Conservation (phyloP, 805 yeast genomes). For the Komagataella phaffii region DNA sequence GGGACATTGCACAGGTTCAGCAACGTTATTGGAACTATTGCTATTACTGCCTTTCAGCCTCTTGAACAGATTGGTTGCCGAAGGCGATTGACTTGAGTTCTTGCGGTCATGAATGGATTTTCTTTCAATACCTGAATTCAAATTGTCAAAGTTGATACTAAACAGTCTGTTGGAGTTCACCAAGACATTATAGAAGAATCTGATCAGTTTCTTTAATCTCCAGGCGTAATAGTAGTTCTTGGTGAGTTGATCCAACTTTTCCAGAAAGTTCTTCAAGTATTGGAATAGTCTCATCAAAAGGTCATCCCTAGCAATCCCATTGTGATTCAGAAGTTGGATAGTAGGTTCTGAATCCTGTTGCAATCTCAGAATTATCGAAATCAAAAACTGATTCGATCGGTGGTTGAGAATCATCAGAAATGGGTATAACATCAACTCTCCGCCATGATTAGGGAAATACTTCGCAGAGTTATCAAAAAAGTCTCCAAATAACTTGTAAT, state of each 20-base stretch:
- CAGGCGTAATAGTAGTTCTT: constrained; percentile 30
- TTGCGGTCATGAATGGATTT: not conserved
- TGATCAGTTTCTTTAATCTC: constrained; percentile 27
- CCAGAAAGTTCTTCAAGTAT: constrained; percentile 19
- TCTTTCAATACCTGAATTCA: constrained; percentile 9
- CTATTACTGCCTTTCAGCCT: not conserved
- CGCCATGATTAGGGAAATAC: constrained; percentile 20
- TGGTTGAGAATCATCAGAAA: constrained; percentile 38
- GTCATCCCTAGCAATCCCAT: constrained; percentile 20
- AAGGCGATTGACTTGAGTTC: not conserved
- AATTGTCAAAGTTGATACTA: constrained; percentile 15
- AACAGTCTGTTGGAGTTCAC: constrained; percentile 20
- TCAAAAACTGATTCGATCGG: constrained; percentile 42
- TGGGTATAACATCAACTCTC: constrained; percentile 35
- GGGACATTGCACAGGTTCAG: constrained; percentile 6
- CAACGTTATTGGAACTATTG: not conserved
- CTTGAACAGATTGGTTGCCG: not conserved
- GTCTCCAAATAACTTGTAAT: constrained; percentile 19
- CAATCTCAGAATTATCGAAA: constrained; percentile 37
- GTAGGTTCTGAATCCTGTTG: constrained; percentile 21
- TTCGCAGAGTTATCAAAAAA: constrained; percentile 14
- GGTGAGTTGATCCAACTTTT: constrained; percentile 21
- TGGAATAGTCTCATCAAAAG: constrained; percentile 18
- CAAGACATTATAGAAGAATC: constrained; percentile 21
- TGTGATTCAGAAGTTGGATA: constrained; percentile 17